Base-by-base conservation (phyloP, 1,139 yeast genomes). In the Pichia terricola region DNA sequence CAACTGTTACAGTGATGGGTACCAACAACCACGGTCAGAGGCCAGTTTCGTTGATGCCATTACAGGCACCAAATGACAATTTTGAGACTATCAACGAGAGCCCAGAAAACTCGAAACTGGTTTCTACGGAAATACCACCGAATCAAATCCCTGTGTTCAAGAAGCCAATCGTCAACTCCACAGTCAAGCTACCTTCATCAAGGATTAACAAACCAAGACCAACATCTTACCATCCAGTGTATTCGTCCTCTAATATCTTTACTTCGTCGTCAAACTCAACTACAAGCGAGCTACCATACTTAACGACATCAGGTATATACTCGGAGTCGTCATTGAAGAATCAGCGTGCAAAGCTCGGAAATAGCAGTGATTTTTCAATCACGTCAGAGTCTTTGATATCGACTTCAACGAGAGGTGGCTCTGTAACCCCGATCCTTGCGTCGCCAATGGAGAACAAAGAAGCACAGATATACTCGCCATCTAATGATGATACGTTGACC, bases 201-300 rank as follows among this genome's bases (percentile, higher is more conserved):
- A 16, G 22, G 22, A 51, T 53, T 39, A 73, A 77, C 59, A 80
- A 75, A 56, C 88, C 86, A 44, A 73, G 94, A 60, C 91, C 94
- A 40, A 82, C 89, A 0, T 81, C 89, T 7, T 83, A 81, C 57
- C 89, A 83, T 57, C 91, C 94, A 10, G 67, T 69, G 1, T 58
- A 67, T 28, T 60, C 71, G 8, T 54, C 66, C 5, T 56, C 53
- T 35, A 50, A 34, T 34, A 8, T 10, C 10, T 30, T 10, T 8
- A 8, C 32, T 30, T 30, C 32, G 6, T 37, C 38, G 22, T 28
- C 26, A 16, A 37, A 37, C 8, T 27, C 31, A 3, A 16, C 25
- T 3, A 11, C 28, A n/a, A 28, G 27, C 16, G 26, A 26, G 4
- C 27, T 9, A 9, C 25, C 10, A n/a, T 44, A 55, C 28, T 45